Evolutionary conservation across 108 stramenopile species (phyloP), one percentile per base, ranked within the genome.

Genomic region (Skeletonema tropicum): DNA sequence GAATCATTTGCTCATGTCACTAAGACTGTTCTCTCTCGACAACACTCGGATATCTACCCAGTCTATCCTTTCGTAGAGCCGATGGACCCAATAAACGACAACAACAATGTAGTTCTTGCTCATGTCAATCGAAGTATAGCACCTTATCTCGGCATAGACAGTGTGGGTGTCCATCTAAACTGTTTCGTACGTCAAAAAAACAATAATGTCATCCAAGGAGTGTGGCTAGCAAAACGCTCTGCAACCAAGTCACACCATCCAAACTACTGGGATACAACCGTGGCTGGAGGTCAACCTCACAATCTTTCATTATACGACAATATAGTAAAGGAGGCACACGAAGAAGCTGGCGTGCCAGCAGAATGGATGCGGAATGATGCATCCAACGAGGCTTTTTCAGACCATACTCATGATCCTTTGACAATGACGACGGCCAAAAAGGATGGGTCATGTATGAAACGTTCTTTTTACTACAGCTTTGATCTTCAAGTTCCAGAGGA

Each of bases 181-280:
- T 82, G 82, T 31, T 82, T 73, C 52, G 76, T 82, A 12, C 23
- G 33, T 60, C 42, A 60, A 64, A 70, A 60, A 64, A 70, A 60
- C n/a, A 39, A 72, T 8, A 19, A 29, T 29, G 26, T 19, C 32
- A 73, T 60, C 38, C 39, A 61, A 31, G 77, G 64, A 11, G 41
- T 82, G 30, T 82, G 82, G 82, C 65, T 82, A 23, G 82, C 72
- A 17, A 72, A 78, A 55, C 76, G 82, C 14, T 71, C 82, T 6
- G 21, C 82, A 26, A 78, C 64, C 9, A 82, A 82, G 66, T 82
- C 82, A 14, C 76, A 77, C 48, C 71, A 78, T 68, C 64, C 82
- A 63, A 74, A 73, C 15, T 73, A 38, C 30, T 82, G 82, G 82
- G 82, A 82, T 78, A 71, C 82, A 21, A 82, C 82, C 23, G 82